A percentile compares a stretch with the other conserved stretches of the same genome.
These are phyloP conservation scores for Coniferiporia weirii DNA, from an alignment of 1,284 basidiomycete species.

Conservation along the genomic window DNA sequence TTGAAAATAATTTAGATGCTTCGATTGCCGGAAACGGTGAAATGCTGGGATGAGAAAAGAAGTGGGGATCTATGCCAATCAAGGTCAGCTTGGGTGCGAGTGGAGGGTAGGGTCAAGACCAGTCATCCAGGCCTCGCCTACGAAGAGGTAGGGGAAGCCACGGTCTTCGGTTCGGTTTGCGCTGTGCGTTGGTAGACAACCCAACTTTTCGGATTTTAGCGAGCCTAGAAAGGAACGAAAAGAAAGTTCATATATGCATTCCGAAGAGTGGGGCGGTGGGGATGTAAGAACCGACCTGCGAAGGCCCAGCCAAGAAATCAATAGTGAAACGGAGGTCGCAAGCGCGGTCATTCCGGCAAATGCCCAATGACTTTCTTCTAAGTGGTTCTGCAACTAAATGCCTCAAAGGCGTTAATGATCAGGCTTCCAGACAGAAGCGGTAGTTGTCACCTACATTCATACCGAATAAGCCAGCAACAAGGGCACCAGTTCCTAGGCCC, in stretches of 20 bases:
- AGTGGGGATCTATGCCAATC: conserved; percentile 8
- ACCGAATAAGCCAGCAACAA: conserved; percentile 88
- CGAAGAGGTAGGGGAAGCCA: conserved; percentile 58
- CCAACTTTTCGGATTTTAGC: conserved; percentile 47
- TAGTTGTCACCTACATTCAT: conserved; percentile 75
- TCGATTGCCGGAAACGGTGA: neutral
- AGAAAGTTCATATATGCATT: neutral
- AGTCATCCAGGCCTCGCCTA: conserved; percentile 31
- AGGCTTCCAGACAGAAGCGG: conserved; percentile 2
- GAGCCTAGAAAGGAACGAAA: conserved; percentile 29
- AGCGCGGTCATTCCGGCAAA: conserved; percentile 59
- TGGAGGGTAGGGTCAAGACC: conserved; percentile 11
- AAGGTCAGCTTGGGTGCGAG: neutral
- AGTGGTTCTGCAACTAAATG: conserved; percentile 57
- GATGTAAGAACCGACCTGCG: conserved; percentile 39
- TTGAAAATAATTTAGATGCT: conserved; percentile 2
- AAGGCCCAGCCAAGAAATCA: conserved; percentile 57
- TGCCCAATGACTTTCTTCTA: conserved; percentile 64
- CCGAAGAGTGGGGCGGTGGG: conserved; percentile 5
- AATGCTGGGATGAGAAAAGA: neutral
- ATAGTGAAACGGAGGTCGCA: conserved; percentile 46
- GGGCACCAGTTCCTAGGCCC: conserved; percentile 89
- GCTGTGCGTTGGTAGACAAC: conserved; percentile 30
- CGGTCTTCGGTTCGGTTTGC: conserved; percentile 31
- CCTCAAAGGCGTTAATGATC: conserved; percentile 21